Conservation (phyloP, 768 basidiomycete genomes). For the Pulveroboletus sp. region DNA sequence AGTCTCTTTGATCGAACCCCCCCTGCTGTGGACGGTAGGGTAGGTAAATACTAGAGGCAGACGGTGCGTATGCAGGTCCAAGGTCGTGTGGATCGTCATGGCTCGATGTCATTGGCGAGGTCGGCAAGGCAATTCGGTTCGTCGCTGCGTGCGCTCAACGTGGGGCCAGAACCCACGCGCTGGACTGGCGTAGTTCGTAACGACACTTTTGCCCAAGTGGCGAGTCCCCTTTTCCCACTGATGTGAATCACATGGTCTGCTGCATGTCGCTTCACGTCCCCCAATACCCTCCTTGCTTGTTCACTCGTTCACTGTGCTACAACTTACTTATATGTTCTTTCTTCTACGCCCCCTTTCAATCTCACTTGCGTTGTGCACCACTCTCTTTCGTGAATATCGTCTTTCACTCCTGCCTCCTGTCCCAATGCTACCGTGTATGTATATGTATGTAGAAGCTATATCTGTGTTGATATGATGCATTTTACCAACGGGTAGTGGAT, state of each 20-base stretch:
- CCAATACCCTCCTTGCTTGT: background rate
- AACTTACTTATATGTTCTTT: conserved; percentile 15
- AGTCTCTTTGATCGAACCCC: background rate
- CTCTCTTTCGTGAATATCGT: conserved; percentile 9
- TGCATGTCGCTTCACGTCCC: background rate
- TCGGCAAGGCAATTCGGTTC: background rate
- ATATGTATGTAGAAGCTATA: too few species aligned
- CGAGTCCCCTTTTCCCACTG: background rate
- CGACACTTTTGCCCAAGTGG: conserved; percentile 8
- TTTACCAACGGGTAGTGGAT: too few species aligned
- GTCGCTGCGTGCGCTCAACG: background rate
- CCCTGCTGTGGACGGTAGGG: background rate
- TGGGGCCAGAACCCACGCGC: conserved; percentile 10
- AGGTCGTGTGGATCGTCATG: background rate
- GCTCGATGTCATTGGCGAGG: conserved; percentile 14
- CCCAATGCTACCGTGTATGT: too few species aligned
- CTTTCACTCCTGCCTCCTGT: background rate
- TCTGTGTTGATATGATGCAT: too few species aligned
- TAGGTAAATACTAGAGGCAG: background rate
- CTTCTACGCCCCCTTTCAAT: background rate
- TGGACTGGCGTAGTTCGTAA: background rate
- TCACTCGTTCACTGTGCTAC: background rate
- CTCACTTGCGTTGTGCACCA: conserved; percentile 1
- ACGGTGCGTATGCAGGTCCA: too few species aligned
- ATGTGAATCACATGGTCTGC: background rate